These are phyloP conservation scores for Diaporthe australafricana DNA, from an alignment of 2,329 filamentous ascomycete species.

Conservation along the genomic window DNA sequence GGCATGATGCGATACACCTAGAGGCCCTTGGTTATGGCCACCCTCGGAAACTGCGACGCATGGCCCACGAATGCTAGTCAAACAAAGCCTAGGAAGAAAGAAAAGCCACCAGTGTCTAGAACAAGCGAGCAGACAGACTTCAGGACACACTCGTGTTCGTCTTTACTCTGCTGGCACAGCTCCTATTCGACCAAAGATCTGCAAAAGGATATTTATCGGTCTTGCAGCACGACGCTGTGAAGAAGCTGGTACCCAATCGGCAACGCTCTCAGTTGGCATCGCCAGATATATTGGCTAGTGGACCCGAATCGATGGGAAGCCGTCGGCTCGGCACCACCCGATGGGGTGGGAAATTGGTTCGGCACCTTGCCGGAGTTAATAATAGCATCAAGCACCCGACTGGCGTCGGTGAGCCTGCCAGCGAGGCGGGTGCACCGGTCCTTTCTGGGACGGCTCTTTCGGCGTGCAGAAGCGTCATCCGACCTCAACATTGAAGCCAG, in stretches of 20 bases:
- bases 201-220: not conserved
- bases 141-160: slow-evolving; percentile 1
- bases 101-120: not conserved
- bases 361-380: slow-evolving; percentile 13
- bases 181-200: not conserved
- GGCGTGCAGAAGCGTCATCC: not conserved
- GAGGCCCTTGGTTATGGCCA: not conserved
- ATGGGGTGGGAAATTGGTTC: not conserved
- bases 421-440: not conserved
- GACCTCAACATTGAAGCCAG: not conserved
- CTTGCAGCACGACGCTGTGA: not conserved
- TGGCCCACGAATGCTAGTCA: not conserved
- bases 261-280: not conserved
- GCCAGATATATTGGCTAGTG: not conserved
- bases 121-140: not conserved
- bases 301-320: not conserved
- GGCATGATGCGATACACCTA: not conserved
- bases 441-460: not conserved
- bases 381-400: not conserved
- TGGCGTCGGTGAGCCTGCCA: not conserved
- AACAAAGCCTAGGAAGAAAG: not conserved
- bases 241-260: not conserved
- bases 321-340: slow-evolving; percentile 16
- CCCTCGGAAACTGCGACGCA: not conserved
- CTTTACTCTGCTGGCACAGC: not conserved